These are phyloP conservation scores for Colletotrichum sp. DNA, from an alignment of 2,329 filamentous ascomycete genomes.

Conservation along the genomic window DNA sequence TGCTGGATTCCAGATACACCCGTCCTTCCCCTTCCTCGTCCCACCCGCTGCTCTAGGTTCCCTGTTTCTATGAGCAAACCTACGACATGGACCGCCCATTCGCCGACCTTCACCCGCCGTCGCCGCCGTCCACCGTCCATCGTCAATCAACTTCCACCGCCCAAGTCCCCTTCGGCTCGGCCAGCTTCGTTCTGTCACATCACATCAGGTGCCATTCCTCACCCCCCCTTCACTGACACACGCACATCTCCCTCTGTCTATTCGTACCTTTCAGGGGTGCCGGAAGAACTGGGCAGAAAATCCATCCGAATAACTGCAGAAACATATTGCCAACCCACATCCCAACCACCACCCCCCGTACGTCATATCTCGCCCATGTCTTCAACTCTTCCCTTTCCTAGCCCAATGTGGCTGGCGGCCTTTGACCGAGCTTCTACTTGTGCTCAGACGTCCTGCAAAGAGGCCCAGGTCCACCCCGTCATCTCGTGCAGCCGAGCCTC, in stretches of 20 bases:
- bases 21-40: background rate
- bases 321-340: background rate
- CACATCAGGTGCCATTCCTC: background rate
- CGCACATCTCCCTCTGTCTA: background rate
- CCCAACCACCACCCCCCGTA: slow-evolving; percentile 1
- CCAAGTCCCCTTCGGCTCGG: background rate
- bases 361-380: slow-evolving; percentile 16
- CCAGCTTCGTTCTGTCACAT: background rate
- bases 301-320: background rate
- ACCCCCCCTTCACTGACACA: background rate
- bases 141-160: background rate
- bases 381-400: background rate
- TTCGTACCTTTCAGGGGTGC: background rate
- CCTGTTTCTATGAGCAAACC: background rate
- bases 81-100: background rate
- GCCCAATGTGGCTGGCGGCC: slow-evolving; percentile 4
- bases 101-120: background rate
- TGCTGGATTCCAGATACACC: background rate
- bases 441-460: slow-evolving; percentile 11
- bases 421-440: slow-evolving; percentile 15
- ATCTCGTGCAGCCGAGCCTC: slow-evolving; percentile 9
- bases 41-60: background rate
- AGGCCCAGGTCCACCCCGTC: slow-evolving; percentile 10
- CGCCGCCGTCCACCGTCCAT: background rate
- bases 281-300: slow-evolving; percentile 12